Base-by-base conservation (phyloP, 306 rosid genomes). In the Vigna hirtella region DNA sequence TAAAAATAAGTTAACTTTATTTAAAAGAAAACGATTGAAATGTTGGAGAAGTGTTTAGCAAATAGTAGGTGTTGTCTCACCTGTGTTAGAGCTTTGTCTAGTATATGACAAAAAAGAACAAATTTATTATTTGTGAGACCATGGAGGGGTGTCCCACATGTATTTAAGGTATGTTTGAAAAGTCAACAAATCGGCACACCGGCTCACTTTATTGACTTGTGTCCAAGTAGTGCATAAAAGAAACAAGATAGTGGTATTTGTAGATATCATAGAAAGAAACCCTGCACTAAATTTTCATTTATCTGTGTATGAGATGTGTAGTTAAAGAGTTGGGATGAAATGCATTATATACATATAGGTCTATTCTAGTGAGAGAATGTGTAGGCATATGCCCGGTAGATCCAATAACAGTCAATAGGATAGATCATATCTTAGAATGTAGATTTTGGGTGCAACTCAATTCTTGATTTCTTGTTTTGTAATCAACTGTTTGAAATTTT, bases 401-500 rank as follows among this genome's bases (percentile, higher is more conserved):
- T 9, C 47, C 47, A 42, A 9, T 42, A 42, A 42, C 12, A 42
- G 2, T 9, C 12, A 42, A 11, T 9, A 42, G 47, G 45, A 2
- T 42, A 42, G 47, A 42, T 42, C 2, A 9, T 0, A 9, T 42
- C 12, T 9, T 42, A 9, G 12, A 42, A 42, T 42, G 3, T 42
- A 9, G 12, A 9, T 42, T 42, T 42, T 42, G 47, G 47, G 47
- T 9, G 13, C 10, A 42, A 42, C 47, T 42, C 13, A 42, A 42
- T 42, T 12, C 34, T 17, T 59, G 24, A 26, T n/a, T 57, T 24
- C 36, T 57, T 57, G 64, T 11, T 22, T 57, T 57, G 9, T 12
- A 24, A 61, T 69, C 70, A 68, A 24, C 74, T 77, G 45, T 71
- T 16, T 57, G 55, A 43, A 58, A 56, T 75, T 42, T 81, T 48